A percentile compares a stretch with the other conserved stretches of the same genome.
Evolutionary conservation across 1,139 yeast genomes (phyloP).

Genomic region (Kodamaea ohmeri): DNA sequence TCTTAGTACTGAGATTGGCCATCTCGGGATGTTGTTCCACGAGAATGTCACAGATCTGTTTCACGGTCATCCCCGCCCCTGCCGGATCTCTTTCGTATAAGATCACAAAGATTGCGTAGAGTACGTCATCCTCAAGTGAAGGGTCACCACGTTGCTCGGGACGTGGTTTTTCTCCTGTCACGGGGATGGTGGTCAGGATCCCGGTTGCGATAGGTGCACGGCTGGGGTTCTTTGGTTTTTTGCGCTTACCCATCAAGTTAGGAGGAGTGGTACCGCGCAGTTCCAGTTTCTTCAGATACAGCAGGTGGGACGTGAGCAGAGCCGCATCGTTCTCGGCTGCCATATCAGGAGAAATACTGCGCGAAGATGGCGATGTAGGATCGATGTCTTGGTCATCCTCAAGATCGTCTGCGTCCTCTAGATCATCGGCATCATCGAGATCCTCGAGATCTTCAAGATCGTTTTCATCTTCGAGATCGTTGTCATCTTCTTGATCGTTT

Average conservation of each 20-base stretch:
- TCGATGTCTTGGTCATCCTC: constrained; percentile 5
- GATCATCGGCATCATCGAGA: constrained; percentile 12
- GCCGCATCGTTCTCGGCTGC: constrained; percentile 3
- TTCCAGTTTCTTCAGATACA: constrained; percentile 19
- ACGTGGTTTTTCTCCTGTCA: constrained; percentile 74
- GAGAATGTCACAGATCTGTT: constrained; percentile 74
- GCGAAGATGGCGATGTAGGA: not conserved
- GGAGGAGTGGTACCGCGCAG: constrained; percentile 37
- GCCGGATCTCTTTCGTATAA: constrained; percentile 64
- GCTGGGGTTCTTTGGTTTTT: constrained; percentile 39
- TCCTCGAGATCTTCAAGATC: constrained; percentile 9
- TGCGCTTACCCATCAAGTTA: constrained; percentile 16
- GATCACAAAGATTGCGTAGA: constrained; percentile 69
- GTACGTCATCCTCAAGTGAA: constrained; percentile 71
- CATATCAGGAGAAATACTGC: constrained; percentile 6
- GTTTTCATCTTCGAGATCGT: constrained; percentile 3
- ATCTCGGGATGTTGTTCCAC: constrained; percentile 74
- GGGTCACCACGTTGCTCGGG: constrained; percentile 61
- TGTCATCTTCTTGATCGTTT: constrained; percentile 2
- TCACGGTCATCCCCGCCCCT: constrained; percentile 80
- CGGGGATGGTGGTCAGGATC: constrained; percentile 74
- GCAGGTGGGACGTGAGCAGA: constrained; percentile 17
- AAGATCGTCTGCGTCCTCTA: constrained; percentile 11
- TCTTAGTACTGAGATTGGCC: constrained; percentile 74
- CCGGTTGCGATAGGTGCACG: constrained; percentile 61